These are phyloP conservation scores for Eucalyptus fibrosa DNA, from an alignment of 345 rosid genomes.

Conservation along the genomic window DNA sequence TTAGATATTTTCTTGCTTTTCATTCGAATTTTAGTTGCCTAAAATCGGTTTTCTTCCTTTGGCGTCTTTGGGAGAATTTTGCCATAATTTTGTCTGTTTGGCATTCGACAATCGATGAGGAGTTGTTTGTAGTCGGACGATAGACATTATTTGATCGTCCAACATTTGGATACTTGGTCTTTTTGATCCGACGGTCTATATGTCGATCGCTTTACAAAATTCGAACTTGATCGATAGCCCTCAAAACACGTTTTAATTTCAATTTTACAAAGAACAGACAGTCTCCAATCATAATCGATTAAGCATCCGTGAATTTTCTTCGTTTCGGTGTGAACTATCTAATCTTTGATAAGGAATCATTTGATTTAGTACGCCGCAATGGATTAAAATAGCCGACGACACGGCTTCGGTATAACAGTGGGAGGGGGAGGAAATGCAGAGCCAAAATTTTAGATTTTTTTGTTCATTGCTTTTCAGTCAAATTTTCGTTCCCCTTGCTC, in stretches of 20 bases:
- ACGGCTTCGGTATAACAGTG: no score
- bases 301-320: no score
- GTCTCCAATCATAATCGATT: fast-evolving
- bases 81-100: fast-evolving
- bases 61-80: fast-evolving
- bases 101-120: fast-evolving
- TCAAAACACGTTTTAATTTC: no score
- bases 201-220: fast-evolving
- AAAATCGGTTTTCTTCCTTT: fast-evolving
- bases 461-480: no score
- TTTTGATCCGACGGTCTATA: fast-evolving
- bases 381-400: no score
- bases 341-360: no score
- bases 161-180: fast-evolving
- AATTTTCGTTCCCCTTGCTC: no score
- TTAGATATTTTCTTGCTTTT: no score
- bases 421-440: no score
- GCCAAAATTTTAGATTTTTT: no score
- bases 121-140: fast-evolving
- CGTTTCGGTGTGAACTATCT: fast-evolving
- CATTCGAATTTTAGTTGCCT: no score
- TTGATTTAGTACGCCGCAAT: no score
- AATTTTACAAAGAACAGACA: fast-evolving
- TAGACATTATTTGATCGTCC: fast-evolving
- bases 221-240: fast-evolving